Conservation (phyloP, 2,329 filamentous ascomycete species). For the Aspergillus ochraceoroseus region DNA sequence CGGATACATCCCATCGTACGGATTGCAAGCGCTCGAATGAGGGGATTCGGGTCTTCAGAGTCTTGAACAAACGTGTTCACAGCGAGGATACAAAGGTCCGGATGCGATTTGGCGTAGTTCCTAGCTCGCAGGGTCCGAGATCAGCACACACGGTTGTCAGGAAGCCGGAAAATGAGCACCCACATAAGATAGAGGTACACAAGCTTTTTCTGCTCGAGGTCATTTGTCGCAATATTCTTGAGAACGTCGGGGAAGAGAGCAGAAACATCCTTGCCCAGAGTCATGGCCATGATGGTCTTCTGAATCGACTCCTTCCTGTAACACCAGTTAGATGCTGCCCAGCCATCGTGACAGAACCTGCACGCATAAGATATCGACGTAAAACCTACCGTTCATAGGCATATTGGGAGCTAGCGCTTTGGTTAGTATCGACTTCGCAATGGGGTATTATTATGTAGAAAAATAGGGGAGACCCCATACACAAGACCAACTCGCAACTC, state of each 20-base stretch:
- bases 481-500: constrained; percentile 90
- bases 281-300: constrained; percentile 99
- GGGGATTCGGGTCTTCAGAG: constrained; percentile 94
- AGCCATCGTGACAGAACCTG: neutral
- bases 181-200: constrained; percentile 98
- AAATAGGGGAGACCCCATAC: constrained; percentile 41
- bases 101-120: constrained; percentile 99
- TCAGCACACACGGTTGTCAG: constrained; percentile 17
- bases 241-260: constrained; percentile 94
- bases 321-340: constrained; percentile 27
- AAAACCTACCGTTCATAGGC: constrained; percentile 75
- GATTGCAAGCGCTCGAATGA: constrained; percentile 90
- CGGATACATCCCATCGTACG: constrained; percentile 98
- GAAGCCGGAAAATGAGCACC: constrained; percentile 26
- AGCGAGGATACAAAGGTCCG: constrained; percentile 94
- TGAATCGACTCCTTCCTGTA: constrained; percentile 91
- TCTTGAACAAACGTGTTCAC: constrained; percentile 99
- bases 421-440: constrained; percentile 34
- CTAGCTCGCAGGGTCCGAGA: constrained; percentile 44
- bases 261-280: constrained; percentile 95
- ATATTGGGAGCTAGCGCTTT: constrained; percentile 73
- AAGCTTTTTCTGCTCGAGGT: constrained; percentile 98
- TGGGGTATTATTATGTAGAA: constrained; percentile 7
- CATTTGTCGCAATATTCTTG: constrained; percentile 94
- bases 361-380: neutral